Evolutionary conservation across 2,329 filamentous ascomycete species (phyloP).

Genomic region (Fusarium sp.): DNA sequence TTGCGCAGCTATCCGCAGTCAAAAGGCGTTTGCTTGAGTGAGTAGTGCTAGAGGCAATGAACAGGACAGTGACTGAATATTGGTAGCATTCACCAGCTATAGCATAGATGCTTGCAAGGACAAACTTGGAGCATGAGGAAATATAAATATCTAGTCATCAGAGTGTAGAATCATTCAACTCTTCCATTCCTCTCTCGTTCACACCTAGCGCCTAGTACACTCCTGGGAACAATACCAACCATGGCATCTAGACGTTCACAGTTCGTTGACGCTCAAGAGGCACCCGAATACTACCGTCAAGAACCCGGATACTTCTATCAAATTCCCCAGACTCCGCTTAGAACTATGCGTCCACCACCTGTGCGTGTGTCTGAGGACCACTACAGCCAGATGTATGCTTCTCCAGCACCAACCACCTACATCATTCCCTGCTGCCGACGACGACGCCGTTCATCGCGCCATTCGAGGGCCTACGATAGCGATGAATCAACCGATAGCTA

Average conservation of each 20-base stretch:
- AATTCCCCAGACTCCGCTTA: conserved; percentile 5
- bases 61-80: background rate
- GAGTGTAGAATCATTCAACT: background rate
- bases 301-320: conserved; percentile 21
- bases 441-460: conserved; percentile 24
- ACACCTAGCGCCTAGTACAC: background rate
- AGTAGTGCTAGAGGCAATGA: background rate
- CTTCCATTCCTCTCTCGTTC: conserved; percentile 1
- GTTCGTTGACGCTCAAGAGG: conserved; percentile 9
- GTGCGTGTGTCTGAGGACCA: conserved; percentile 13
- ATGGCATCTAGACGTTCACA: conserved; percentile 30
- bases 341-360: conserved; percentile 4
- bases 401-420: conserved; percentile 8
- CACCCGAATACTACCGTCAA: conserved; percentile 4
- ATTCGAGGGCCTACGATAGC: conserved; percentile 12
- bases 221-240: background rate
- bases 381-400: conserved; percentile 18
- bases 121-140: conserved; percentile 10
- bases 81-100: background rate
- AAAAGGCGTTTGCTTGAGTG: conserved; percentile 6
- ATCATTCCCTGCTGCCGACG: conserved; percentile 16
- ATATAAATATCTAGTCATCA: conserved; percentile 25
- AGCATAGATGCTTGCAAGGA: background rate
- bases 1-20: conserved; percentile 15
- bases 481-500: conserved; percentile 16